Evolutionary conservation across 177 flowering plant genomes (phyloP).

Genomic region (Vitis hybrid): DNA sequence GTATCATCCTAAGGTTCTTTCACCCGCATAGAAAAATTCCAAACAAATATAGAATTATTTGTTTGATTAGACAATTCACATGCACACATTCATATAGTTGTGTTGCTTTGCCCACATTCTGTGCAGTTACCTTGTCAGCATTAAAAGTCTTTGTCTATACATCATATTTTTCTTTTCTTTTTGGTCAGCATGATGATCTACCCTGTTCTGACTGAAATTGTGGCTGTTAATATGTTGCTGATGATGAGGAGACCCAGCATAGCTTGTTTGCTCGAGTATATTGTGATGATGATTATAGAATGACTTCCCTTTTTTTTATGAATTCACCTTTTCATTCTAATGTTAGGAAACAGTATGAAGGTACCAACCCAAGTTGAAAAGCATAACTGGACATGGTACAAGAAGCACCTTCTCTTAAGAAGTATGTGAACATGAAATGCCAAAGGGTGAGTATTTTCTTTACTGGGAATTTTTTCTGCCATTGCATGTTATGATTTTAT

Average conservation of each 20-base stretch:
- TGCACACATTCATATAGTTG: no score
- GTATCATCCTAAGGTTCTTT: no score
- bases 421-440: conserved; percentile 13
- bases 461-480: background rate
- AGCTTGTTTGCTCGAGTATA: background rate
- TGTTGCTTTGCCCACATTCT: no score
- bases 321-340: background rate
- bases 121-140: no score
- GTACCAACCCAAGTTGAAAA: background rate
- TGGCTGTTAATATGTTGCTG: background rate
- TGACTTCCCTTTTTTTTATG: background rate
- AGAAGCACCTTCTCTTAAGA: conserved; percentile 13
- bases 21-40: no score
- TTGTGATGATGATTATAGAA: background rate
- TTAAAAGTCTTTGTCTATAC: no score
- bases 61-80: no score
- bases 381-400: conserved; percentile 15
- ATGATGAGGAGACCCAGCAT: background rate
- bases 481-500: background rate
- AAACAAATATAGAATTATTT: no score
- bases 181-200: no score
- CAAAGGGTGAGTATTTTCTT: conserved; percentile 19
- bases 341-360: background rate
- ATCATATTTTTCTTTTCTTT: no score
- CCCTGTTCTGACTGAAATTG: background rate